These are phyloP conservation scores for Myxozyma monticola DNA, from an alignment of 805 yeast genomes.

Conservation along the genomic window DNA sequence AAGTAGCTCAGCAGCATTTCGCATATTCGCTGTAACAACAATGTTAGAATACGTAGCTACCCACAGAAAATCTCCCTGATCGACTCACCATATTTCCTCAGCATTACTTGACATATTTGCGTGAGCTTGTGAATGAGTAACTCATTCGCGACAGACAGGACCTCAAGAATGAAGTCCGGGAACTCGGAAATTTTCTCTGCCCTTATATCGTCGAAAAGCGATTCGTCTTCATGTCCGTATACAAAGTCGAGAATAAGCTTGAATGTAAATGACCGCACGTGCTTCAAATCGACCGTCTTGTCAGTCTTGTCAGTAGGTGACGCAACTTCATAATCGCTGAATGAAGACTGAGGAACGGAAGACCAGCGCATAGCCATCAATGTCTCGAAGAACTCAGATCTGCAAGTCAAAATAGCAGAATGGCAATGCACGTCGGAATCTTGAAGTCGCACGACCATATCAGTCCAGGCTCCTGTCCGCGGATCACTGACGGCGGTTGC, in stretches of 20 bases:
- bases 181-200: slow-evolving; percentile 43
- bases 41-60: neutral
- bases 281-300: slow-evolving; percentile 43
- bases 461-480: slow-evolving; percentile 34
- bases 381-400: slow-evolving; percentile 66
- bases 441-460: slow-evolving; percentile 48
- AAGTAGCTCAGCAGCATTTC: slow-evolving; percentile 60
- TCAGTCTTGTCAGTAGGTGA: neutral
- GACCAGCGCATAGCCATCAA: slow-evolving; percentile 37
- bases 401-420: slow-evolving; percentile 49
- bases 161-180: slow-evolving; percentile 55
- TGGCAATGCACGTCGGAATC: slow-evolving; percentile 49
- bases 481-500: slow-evolving; percentile 13
- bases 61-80: neutral
- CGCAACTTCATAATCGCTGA: slow-evolving; percentile 1
- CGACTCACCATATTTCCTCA: slow-evolving; percentile 50
- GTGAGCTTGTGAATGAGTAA: slow-evolving; percentile 60
- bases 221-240: slow-evolving; percentile 49
- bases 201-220: slow-evolving; percentile 43
- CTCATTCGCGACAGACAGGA: slow-evolving; percentile 64
- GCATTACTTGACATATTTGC: slow-evolving; percentile 56
- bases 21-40: slow-evolving; percentile 41
- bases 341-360: slow-evolving; percentile 5
- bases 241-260: slow-evolving; percentile 53
- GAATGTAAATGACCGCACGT: slow-evolving; percentile 48